Evolutionary conservation across 2,329 filamentous ascomycete species (phyloP), one percentile per base, ranked within the genome.

Genomic region (Corniculantispora saksenae): DNA sequence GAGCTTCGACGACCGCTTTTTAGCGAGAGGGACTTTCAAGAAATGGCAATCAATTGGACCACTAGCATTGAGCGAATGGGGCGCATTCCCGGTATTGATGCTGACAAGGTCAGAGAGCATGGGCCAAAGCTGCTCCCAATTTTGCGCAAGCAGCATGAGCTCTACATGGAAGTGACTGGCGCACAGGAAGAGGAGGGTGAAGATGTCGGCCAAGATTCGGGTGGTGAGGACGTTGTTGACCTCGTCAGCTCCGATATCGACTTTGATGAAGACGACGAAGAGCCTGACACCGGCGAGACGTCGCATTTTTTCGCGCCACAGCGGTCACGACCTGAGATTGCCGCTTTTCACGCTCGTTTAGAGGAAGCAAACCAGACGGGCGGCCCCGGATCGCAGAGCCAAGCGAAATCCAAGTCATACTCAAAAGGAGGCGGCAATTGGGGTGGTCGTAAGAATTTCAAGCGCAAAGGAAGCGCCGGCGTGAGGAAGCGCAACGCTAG

Each of bases 41-140:
- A 90, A 69, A 94, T 95, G 90, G 89, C 86, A 15, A 86, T 93
- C 58, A 77, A 82, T 40, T 90, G 91, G 81, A 91, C 91, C 1
- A 82, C 80, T 9, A 86, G 81, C 10, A 71, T 86, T 12, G 83
- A 85, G 19, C 80, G 87, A 65, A 91, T 95, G 87, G 79, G 77
- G 38, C 75, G 76, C 10, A 90, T 94, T 57, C 82, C 83, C 0
- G 85, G 84, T 12, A 89, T 94, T 65, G 83, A 89, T 62, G 68
- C 74, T 1, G 85, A 87, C 29, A 89, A 87, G 72, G 89, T 93
- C 27, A 73, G 81, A 53, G 79, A 80, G 2, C 87, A 89, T 72
- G 91, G 91, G 9, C 78, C 76, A 40, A 82, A 80, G 61, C 87
- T 94, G 67, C 73, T 91, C 45, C 79, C 82, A 1, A 74, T 93